Evolutionary conservation across 2,329 filamentous ascomycete species (phyloP).

Genomic region (Penicillium sp.): DNA sequence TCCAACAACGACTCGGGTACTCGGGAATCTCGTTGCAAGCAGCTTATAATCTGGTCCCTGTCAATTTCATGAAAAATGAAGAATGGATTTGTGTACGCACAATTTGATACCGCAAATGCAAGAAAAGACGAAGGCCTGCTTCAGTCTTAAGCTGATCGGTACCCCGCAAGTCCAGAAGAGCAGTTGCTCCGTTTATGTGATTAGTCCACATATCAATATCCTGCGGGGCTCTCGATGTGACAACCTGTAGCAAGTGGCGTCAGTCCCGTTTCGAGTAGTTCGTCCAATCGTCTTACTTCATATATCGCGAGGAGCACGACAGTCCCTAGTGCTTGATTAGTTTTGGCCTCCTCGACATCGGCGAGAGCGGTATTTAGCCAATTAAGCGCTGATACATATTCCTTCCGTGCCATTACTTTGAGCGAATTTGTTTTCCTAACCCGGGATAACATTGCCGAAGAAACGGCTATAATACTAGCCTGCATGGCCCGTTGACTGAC

Average conservation of each 20-base stretch:
- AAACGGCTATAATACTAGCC: constrained; percentile 57
- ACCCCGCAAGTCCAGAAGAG: constrained; percentile 52
- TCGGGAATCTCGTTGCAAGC: constrained; percentile 31
- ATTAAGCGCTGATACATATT: constrained; percentile 55
- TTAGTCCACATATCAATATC: constrained; percentile 54
- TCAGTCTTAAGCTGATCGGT: constrained; percentile 38
- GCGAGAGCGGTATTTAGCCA: constrained; percentile 37
- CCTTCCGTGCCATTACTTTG: constrained; percentile 49
- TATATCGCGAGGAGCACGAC: constrained; percentile 61
- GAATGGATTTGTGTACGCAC: constrained; percentile 35
- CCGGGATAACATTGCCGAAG: constrained; percentile 58
- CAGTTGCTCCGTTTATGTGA: constrained; percentile 60
- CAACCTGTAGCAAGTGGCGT: constrained; percentile 25
- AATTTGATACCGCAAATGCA: constrained; percentile 58
- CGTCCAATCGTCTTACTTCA: constrained; percentile 47
- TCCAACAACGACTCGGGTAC: constrained; percentile 35
- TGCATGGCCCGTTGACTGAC: constrained; percentile 33
- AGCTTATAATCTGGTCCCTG: constrained; percentile 33
- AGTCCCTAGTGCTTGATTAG: constrained; percentile 49
- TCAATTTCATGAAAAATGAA: constrained; percentile 3
- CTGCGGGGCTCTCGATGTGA: constrained; percentile 43
- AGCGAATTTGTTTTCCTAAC: constrained; percentile 49
- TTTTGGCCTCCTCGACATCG: constrained; percentile 34
- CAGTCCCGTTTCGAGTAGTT: neutral
- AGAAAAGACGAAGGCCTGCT: constrained; percentile 52